These are phyloP conservation scores for Exidia glandulosa DNA, from an alignment of 768 basidiomycete species.

Conservation along the genomic window DNA sequence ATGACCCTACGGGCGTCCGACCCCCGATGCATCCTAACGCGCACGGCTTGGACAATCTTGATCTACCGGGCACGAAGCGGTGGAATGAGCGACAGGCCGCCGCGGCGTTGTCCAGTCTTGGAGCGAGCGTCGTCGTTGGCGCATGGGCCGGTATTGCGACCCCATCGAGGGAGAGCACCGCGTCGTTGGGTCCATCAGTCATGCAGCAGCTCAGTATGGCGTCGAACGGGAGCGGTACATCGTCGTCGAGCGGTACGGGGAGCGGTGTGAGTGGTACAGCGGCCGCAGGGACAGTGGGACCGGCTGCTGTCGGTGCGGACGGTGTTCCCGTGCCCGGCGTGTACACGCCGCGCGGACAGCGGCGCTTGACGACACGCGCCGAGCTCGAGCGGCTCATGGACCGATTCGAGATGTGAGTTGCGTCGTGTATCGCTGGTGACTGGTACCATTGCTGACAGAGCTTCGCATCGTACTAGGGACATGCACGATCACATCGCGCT, in stretches of 20 bases:
- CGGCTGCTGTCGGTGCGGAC: too few species aligned
- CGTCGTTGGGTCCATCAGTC: neutral
- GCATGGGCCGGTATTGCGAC: neutral
- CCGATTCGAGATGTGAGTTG: constrained; percentile 51
- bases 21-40: neutral
- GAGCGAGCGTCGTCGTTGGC: neutral
- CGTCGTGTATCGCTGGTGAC: neutral
- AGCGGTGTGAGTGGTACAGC: too few species aligned
- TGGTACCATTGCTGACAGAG: neutral
- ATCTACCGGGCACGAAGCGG: constrained; percentile 2
- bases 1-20: neutral
- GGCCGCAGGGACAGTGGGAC: too few species aligned
- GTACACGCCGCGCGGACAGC: neutral
- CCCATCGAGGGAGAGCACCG: neutral
- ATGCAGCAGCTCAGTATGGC: too few species aligned
- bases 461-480: constrained; percentile 31
- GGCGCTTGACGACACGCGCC: constrained; percentile 35
- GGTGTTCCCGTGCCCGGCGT: neutral
- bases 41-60: neutral
- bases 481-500: constrained; percentile 51
- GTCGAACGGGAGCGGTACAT: too few species aligned
- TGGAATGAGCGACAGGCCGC: neutral
- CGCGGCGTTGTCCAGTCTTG: neutral
- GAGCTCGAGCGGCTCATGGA: constrained; percentile 51
- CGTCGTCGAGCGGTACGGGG: too few species aligned